Conservation (phyloP, 2,329 filamentous ascomycete genomes). For the Ascochyta viciae-villosae region DNA sequence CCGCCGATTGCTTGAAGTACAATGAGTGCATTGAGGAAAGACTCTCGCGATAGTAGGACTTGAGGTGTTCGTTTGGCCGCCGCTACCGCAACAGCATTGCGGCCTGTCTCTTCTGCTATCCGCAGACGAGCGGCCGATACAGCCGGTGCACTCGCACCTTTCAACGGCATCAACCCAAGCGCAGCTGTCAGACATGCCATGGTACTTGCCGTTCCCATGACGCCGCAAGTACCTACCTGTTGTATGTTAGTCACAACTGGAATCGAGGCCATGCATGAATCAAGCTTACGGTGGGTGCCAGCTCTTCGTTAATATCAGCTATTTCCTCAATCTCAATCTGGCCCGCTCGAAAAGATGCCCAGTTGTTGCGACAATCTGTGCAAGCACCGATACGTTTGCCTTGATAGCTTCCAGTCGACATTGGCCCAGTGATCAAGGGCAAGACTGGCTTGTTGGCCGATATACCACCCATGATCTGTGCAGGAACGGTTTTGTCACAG, state of each 20-base stretch:
- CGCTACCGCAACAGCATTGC: slow-evolving; percentile 56
- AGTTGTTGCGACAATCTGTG: slow-evolving; percentile 77
- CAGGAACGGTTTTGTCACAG: slow-evolving; percentile 77
- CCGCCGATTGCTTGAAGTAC: slow-evolving; percentile 56
- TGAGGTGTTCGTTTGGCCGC: slow-evolving; percentile 52
- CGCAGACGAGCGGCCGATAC: slow-evolving; percentile 60
- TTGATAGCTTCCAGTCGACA: slow-evolving; percentile 74
- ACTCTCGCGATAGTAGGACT: slow-evolving; percentile 54
- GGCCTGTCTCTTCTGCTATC: slow-evolving; percentile 63
- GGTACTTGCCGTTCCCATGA: slow-evolving; percentile 65
- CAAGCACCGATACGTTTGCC: slow-evolving; percentile 73
- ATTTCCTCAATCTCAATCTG: slow-evolving; percentile 76
- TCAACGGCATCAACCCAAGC: slow-evolving; percentile 61
- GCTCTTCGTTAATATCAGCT: slow-evolving; percentile 71
- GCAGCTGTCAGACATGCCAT: slow-evolving; percentile 63
- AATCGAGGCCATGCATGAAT: not conserved
- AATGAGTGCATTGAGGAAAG: slow-evolving; percentile 57
- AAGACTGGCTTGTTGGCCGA: slow-evolving; percentile 76
- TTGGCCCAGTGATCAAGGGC: slow-evolving; percentile 73
- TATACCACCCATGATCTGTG: slow-evolving; percentile 77
- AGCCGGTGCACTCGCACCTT: slow-evolving; percentile 61
- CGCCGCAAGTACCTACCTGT: slow-evolving; percentile 61
- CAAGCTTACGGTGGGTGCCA: slow-evolving; percentile 69
- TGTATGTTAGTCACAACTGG: not conserved
- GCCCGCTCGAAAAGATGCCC: slow-evolving; percentile 72